These are phyloP conservation scores for Evernia prunastri DNA, from an alignment of 495 filamentous ascomycete genomes.

Conservation along the genomic window DNA sequence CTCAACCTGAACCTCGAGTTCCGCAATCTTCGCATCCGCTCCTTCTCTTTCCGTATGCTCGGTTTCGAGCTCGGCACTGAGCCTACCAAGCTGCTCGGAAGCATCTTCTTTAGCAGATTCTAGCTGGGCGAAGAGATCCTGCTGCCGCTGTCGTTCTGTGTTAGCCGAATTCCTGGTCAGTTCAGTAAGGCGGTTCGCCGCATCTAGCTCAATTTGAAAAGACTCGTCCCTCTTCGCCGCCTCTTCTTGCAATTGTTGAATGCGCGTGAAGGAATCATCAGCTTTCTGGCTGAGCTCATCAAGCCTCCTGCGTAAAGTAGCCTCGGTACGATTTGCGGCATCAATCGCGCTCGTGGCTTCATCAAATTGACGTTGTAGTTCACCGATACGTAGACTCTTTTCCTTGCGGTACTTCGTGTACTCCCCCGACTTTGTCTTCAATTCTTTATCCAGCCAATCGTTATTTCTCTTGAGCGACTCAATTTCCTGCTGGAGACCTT, in stretches of 20 bases:
- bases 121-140: constrained; percentile 70
- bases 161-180: constrained; percentile 77
- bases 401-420: constrained; percentile 89
- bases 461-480: constrained; percentile 79
- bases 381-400: constrained; percentile 76
- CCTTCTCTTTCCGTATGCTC: constrained; percentile 66
- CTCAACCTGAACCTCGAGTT: constrained; percentile 69
- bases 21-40: constrained; percentile 60
- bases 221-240: constrained; percentile 69
- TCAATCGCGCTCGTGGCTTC: constrained; percentile 71
- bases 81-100: constrained; percentile 68
- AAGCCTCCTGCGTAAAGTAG: constrained; percentile 67
- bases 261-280: constrained; percentile 70
- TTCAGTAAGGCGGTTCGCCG: constrained; percentile 69
- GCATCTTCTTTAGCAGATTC: constrained; percentile 76
- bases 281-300: constrained; percentile 80
- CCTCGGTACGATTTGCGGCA: constrained; percentile 68
- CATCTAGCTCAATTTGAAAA: constrained; percentile 76
- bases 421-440: constrained; percentile 81
- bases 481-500: constrained; percentile 80
- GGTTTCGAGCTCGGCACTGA: constrained; percentile 74
- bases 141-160: constrained; percentile 70
- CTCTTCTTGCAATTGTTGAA: constrained; percentile 80
- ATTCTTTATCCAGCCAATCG: constrained; percentile 84
- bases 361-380: constrained; percentile 82